Base-by-base conservation (phyloP, 2,329 filamentous ascomycete genomes). In the Dichotomopilus funicola region DNA sequence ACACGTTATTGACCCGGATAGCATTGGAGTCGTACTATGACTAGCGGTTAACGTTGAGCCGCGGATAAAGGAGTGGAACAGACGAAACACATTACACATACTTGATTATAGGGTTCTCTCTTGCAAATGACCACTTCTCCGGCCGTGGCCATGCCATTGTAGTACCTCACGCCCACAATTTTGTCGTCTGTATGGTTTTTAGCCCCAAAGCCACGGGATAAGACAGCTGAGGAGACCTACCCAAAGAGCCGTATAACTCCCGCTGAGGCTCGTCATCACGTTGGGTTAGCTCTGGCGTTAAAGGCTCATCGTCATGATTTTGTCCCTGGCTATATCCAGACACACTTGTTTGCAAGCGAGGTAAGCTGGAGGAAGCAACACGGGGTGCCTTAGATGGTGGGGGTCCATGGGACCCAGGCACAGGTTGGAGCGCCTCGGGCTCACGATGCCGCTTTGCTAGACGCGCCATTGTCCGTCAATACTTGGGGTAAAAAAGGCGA, bases 1-100 rank as follows among this genome's bases (percentile, higher is more conserved):
- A 79, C 11, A 91, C 88, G 68, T 94, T 95, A 63, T 88, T 78
- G 1, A 95, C 81, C 5, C 83, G 81, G 55, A 95, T 89, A 0
- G 89, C 89, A 70, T 94, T 94, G 5, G 62, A 60, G 66, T 94
- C 88, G 65, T 87, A 88, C 62, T 74, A 41, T 11, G 8, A 11
- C 7, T 4, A 9, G 9, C 9, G n/a, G 36, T 3, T 12, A 36
- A 33, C 47, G 27, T 19, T 31, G 48, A 45, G 60, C 34, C 56
- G 51, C 33, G 19, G 9, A n/a, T 8, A 10, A 13, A n/a, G 12
- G 40, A 42, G 11, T 6, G 10, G 12, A 8, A 33, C 10, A 12
- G 12, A 9, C 3, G 31, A 64, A 13, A 80, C 48, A 45, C 19
- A 37, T 9, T 45, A 44, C 13, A 7, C 54, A 40, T 67, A 75